Base-by-base conservation (phyloP, 148 eudicot genomes). In the Nyssa sinensis region DNA sequence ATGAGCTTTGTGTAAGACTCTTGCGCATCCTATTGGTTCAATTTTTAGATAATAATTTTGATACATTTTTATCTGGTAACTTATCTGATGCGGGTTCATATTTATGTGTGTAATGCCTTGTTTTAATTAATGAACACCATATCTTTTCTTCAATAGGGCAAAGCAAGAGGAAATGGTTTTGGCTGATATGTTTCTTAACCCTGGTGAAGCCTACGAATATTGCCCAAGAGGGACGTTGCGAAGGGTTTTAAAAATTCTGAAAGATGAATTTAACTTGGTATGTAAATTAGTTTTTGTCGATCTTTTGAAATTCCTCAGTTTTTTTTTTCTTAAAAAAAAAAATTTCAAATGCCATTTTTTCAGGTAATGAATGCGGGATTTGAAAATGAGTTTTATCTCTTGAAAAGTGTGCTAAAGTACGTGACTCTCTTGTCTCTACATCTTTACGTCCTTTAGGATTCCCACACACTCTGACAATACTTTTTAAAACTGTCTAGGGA, bases 311-410 rank as follows among this genome's bases (percentile, higher is more conserved):
- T 65, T 23, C 60, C 32, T 74, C 49, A 21, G 14, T 74, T 64
- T 32, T 70, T 65, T 67, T 80, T 55, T 28, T 57, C 59, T n/a
- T n/a, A n/a, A n/a, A n/a, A n/a, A n/a, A n/a, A n/a, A n/a, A n/a
- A n/a, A n/a, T n/a, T n/a, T n/a, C 53, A 41, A 65, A 24, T 77
- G 65, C 74, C 77, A 12, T 55, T 75, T n/a, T 53, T 82, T 57
- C 83, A 96, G 99, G 98, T 84, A 71, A 80, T 96, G 90, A 81
- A 93, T 84, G 94, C 98, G 69, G 99, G 99, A 53, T 96, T 96
- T 74, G 99, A 96, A 80, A 89, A 67, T 77, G 99, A 96, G 78
- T 96, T 96, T 80, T 89, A 81, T 85, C 88, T 96, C 71, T 81
- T 96, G 73, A 88, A 87, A 85, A 84, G 77, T 74, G 81, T 65